Evolutionary conservation across 73 alveolate genomes (phyloP).

Genomic region (Urostyla sp.): DNA sequence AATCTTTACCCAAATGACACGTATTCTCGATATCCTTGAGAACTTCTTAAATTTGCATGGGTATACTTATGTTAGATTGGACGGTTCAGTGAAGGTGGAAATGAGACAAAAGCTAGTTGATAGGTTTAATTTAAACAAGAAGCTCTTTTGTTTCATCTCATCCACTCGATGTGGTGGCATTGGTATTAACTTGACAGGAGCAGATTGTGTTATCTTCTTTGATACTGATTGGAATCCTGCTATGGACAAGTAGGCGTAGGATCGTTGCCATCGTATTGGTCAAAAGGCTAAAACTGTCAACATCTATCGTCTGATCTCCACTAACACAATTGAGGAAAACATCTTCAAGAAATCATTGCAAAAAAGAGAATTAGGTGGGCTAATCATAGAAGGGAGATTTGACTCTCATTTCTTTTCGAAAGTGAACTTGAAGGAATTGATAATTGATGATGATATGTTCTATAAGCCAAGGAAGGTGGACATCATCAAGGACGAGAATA

Average conservation of each 20-base stretch:
- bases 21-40: slow-evolving; percentile 98
- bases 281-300: slow-evolving; percentile 98
- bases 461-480: slow-evolving; percentile 71
- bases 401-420: slow-evolving; percentile 82
- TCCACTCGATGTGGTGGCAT: slow-evolving; percentile 99
- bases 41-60: slow-evolving; percentile 94
- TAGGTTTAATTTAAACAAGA: slow-evolving; percentile 90
- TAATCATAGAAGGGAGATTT: slow-evolving; percentile 95
- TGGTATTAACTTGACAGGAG: slow-evolving; percentile 99
- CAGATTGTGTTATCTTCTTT: slow-evolving; percentile 98
- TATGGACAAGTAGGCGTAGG: slow-evolving; percentile 99
- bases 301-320: slow-evolving; percentile 96
- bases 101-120: slow-evolving; percentile 96
- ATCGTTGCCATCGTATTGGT: slow-evolving; percentile 99
- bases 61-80: slow-evolving; percentile 97
- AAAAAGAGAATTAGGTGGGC: slow-evolving; percentile 95
- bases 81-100: slow-evolving; percentile 98
- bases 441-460: slow-evolving; percentile 79
- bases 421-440: slow-evolving; percentile 76
- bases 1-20: slow-evolving; percentile 97
- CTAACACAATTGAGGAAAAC: slow-evolving; percentile 95
- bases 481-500: slow-evolving; percentile 70
- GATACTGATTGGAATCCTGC: slow-evolving; percentile 99
- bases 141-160: slow-evolving; percentile 97
- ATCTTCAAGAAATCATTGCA: slow-evolving; percentile 94